Conservation (phyloP, 495 filamentous ascomycete species). For the Stereocaulon alpinum region DNA sequence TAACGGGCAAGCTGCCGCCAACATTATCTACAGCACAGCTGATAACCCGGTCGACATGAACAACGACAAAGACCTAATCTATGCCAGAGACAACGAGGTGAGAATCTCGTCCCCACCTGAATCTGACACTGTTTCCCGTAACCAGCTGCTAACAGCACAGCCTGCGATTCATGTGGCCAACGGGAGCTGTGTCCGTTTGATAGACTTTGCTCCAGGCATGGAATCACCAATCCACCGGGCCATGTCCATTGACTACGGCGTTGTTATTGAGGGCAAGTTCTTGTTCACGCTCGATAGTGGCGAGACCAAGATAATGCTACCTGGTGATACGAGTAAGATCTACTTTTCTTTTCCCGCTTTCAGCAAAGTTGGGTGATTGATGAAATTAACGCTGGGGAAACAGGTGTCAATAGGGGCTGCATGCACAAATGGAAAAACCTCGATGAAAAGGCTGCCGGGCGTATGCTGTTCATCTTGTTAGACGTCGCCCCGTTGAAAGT, state of each 20-base stretch:
- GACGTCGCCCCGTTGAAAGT: not conserved
- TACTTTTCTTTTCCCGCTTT: too few relatives aligned
- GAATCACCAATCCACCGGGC: conserved; percentile 45
- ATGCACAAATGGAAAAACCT: too few relatives aligned
- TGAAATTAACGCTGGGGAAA: too few relatives aligned
- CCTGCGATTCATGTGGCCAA: conserved; percentile 31
- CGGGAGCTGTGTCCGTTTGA: conserved; percentile 48
- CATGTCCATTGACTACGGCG: conserved; percentile 59
- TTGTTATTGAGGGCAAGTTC: conserved; percentile 60
- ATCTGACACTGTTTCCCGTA: too few relatives aligned
- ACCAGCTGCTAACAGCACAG: conserved; percentile 9
- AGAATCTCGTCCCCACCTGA: too few relatives aligned
- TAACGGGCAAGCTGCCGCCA: conserved; percentile 18
- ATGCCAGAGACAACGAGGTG: conserved; percentile 27
- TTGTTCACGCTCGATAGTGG: conserved; percentile 50
- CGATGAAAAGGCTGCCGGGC: too few relatives aligned
- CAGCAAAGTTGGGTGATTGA: conserved; percentile 37
- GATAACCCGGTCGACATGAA: conserved; percentile 38
- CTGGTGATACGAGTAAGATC: conserved; percentile 52
- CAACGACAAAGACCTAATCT: conserved; percentile 39
- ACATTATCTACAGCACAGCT: conserved; percentile 36
- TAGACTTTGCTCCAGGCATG: conserved; percentile 41
- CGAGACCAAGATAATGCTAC: conserved; percentile 40
- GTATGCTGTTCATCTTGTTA: not conserved
- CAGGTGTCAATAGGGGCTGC: too few relatives aligned